phyloP scores from a whole-genome alignment of 805 yeast species.

The Monosporozyma aerobia region DNA sequence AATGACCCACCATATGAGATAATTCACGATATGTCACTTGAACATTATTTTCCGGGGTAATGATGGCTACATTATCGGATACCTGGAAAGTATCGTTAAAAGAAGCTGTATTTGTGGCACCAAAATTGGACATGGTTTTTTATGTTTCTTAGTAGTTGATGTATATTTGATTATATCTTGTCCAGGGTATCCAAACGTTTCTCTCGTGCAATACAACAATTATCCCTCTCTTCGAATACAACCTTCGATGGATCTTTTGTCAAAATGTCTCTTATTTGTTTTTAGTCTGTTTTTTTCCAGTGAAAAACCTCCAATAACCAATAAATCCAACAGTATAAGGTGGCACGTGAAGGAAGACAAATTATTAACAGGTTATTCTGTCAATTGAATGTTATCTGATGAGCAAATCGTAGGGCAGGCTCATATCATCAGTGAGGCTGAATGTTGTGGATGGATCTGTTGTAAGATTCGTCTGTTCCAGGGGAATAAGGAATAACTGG shows the following conservation, averaged over 20 bases:
- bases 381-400: too few relatives aligned
- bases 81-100: constrained; percentile 32
- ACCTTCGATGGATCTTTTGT: too few relatives aligned
- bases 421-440: not conserved
- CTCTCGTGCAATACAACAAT: too few relatives aligned
- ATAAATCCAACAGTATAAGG: too few relatives aligned
- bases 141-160: not conserved
- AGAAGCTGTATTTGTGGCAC: constrained; percentile 26
- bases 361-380: too few relatives aligned
- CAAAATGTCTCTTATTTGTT: too few relatives aligned
- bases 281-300: too few relatives aligned
- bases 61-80: constrained; percentile 35
- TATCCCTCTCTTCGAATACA: too few relatives aligned
- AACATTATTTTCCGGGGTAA: constrained; percentile 39
- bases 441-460: not conserved
- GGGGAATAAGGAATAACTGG: constrained; percentile 10
- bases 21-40: constrained; percentile 38
- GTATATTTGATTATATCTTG: not conserved
- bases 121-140: not conserved
- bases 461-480: constrained; percentile 8
- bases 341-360: too few relatives aligned
- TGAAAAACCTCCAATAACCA: too few relatives aligned
- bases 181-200: too few relatives aligned
- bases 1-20: constrained; percentile 36
- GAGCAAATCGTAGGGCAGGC: too few relatives aligned